Base-by-base conservation (phyloP, 2,329 filamentous ascomycete genomes). In the Trichothecium roseum region DNA sequence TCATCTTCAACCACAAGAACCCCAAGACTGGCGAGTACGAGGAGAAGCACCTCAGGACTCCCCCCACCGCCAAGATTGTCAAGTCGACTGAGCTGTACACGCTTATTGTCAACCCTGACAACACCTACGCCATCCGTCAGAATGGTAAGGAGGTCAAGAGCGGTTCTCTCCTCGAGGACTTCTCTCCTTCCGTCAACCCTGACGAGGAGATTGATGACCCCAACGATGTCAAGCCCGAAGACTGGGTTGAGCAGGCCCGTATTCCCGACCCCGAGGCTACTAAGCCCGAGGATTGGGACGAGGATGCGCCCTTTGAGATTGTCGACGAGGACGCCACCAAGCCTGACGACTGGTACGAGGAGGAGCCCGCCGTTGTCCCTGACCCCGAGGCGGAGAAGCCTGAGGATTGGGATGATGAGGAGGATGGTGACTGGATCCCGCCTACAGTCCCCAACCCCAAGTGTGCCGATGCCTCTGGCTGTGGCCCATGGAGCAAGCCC, bases 1-100 rank as follows among this genome's bases (percentile, higher is more conserved):
- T 98, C 70, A 98, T 98, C 64, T 94, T 98, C 79, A 91, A 93
- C 68, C 91, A 98, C 83, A 98, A 96, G 84, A 98, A 96, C 78
- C 91, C 91, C 59, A 95, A 94, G 84, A 95, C 87, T 32, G 89
- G 89, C 69, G 86, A 95, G 66, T 98, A 98, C 56, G 89, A 98
- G 76, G 91, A 98, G 84, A 98, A 98, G 81, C 91, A 98, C 68
- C 75, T 98, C 45, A 78, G 75, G 58, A 74, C 74, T 52, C 81
- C 89, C 45, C 88, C 91, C 42, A 73, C 81, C 40, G 88, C 88
- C 57, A 83, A 81, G 59, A 91, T 94, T 54, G 73, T 79, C 69
- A 96, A 95, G 80, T 81, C 85, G 44, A 84, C 84, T 44, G 82
- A 89, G 62, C 81, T 98, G 44, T 98, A 98, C 75, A 96, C 91